Evolutionary conservation across 805 yeast species (phyloP), one percentile per base, ranked within the genome.

Genomic region (Suhomyces sp.): DNA sequence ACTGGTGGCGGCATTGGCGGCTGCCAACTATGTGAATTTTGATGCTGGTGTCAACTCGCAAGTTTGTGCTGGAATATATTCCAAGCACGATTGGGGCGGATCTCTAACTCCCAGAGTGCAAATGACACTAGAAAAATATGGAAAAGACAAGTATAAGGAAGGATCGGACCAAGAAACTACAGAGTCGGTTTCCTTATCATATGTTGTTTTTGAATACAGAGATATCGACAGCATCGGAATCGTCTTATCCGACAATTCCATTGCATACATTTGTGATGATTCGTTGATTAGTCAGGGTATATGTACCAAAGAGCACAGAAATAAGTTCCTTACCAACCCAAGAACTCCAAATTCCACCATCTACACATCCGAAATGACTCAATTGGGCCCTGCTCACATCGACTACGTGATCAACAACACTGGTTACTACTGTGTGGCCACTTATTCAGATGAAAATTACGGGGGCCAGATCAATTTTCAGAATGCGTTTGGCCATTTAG

Each of bases 371-470:
- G 73, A 76, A 44, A 72, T 90, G 59, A 74, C 78, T 24, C 74
- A 79, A 4, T 71, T 80, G 47, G 93, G 93, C 3, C 76, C 80
- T 27, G 83, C 83, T 44, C 81, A 83, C 44, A 69, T 86, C 54
- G 76, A 80, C 38, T 94, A 91, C 63, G 76, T 76, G 4, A 83
- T 94, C 44, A 73, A 77, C 53, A 77, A 79, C 54, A 90, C 98
- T 1, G 98, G 98, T 6, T 94, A 87, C 69, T 94, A 92, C 72
- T 94, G 99, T 75, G 87, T 93, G 42, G 85, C 91, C 1, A 86
- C 96, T 0, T 72, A 80, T 23, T 60, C 68, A 15, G 62, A 67
- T 10, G 66, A 67, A 44, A 75, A 73, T 19, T 94, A 86, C 69
- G 68, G 77, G 48, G 88, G 93, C 13, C 69, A 72, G n/a, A 87